Percentiles rank a stretch among this genome's conserved stretches.
Evolutionary conservation across 208 protist genomes (phyloP).

Genomic region (Strigomonas culicis): DNA sequence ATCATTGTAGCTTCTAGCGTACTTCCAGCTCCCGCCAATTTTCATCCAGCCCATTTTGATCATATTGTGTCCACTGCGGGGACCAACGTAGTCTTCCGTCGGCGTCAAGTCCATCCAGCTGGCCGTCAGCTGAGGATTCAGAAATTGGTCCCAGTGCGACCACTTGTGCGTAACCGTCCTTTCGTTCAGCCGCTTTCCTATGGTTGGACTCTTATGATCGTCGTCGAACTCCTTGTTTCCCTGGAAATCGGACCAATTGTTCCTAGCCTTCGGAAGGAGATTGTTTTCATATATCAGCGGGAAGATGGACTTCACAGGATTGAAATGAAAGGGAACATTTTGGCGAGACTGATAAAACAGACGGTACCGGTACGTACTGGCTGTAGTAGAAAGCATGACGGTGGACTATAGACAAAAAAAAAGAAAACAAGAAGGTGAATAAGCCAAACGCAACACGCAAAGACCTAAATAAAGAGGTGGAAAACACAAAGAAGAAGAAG

Average conservation of each 20-base stretch:
- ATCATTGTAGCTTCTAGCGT: constrained; percentile 81
- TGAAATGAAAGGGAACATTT: constrained; percentile 71
- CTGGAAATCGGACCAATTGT: constrained; percentile 79
- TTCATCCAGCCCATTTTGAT: constrained; percentile 92
- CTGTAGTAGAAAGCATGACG: background rate
- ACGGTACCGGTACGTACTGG: constrained; percentile 30
- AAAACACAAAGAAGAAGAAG: constrained; percentile 12
- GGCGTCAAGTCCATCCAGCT: constrained; percentile 62
- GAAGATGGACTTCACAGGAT: constrained; percentile 74
- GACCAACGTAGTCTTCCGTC: constrained; percentile 83
- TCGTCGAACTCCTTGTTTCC: constrained; percentile 78
- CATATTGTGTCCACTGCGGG: constrained; percentile 79
- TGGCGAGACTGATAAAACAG: constrained; percentile 75
- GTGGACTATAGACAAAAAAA: no score
- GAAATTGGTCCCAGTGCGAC: constrained; percentile 84
- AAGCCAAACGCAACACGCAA: constrained; percentile 2
- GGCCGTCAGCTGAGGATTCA: constrained; percentile 82
- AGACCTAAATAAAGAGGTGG: constrained; percentile 4
- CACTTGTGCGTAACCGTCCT: constrained; percentile 75
- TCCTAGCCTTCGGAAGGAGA: constrained; percentile 74
- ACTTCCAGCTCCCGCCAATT: constrained; percentile 88
- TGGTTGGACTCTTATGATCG: constrained; percentile 78
- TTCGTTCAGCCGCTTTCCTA: constrained; percentile 73
- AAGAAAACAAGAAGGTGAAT: constrained; percentile 8
- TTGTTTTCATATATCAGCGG: constrained; percentile 89